These are phyloP conservation scores for Diddensiella santjacobensis DNA, from an alignment of 805 yeast species.

Conservation along the genomic window DNA sequence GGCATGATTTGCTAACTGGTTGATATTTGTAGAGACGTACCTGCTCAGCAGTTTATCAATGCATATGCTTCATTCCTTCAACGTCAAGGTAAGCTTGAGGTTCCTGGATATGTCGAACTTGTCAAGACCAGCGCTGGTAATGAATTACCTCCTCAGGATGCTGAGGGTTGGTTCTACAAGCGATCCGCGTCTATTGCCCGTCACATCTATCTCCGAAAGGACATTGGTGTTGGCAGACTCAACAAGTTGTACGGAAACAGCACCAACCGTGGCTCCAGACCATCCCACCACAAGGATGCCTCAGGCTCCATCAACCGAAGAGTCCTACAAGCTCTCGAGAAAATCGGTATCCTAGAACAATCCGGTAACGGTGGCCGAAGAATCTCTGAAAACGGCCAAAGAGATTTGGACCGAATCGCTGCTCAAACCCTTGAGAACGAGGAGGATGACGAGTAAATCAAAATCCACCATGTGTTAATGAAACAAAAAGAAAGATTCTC, in stretches of 20 bases:
- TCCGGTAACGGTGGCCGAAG: constrained; percentile 99
- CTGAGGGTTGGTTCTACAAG: constrained; percentile 99
- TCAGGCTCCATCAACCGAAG: constrained; percentile 99
- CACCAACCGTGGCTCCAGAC: constrained; percentile 97
- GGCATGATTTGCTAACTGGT: too few relatives aligned
- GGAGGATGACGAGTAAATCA: constrained; percentile 45
- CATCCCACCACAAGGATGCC: constrained; percentile 97
- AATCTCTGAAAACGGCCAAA: constrained; percentile 98
- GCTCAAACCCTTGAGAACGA: constrained; percentile 96
- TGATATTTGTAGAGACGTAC: constrained; percentile 86
- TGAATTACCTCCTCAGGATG: constrained; percentile 99
- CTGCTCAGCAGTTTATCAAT: constrained; percentile 99
- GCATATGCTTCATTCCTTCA: constrained; percentile 99
- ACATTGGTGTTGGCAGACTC: constrained; percentile 98
- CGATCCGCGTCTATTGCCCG: constrained; percentile 99
- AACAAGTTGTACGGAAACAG: constrained; percentile 99
- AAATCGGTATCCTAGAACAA: constrained; percentile 94
- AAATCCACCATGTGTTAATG: too few relatives aligned
- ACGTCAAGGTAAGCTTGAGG: constrained; percentile 99
- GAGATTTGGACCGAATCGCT: constrained; percentile 99
- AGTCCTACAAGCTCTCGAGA: constrained; percentile 96
- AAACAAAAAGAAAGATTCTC: neutral
- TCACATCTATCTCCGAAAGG: constrained; percentile 99
- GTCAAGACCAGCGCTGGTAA: constrained; percentile 99
- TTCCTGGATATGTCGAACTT: constrained; percentile 99